Percentiles rank a stretch among this genome's conserved stretches.
phyloP scores from a whole-genome alignment of 768 basidiomycete genomes.

The Mycena galopus region DNA sequence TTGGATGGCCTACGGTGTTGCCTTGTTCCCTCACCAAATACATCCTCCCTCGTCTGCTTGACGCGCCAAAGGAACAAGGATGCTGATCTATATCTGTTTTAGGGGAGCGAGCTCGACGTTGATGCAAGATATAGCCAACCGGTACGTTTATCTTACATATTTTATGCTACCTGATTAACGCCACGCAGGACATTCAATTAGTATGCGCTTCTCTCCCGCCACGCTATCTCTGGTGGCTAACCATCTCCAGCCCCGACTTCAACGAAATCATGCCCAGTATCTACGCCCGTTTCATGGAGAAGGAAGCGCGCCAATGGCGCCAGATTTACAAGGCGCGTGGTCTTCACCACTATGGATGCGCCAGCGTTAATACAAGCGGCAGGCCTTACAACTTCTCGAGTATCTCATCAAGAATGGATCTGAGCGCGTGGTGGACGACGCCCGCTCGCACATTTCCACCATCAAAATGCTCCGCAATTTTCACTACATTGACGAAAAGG shows the following conservation, averaged over 20 bases:
- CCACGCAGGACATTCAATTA: conserved; percentile 93
- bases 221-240: conserved; percentile 10
- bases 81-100: conserved; percentile 18
- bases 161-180: background rate
- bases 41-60: conserved; percentile 1
- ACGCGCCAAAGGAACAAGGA: background rate
- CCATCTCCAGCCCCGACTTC: conserved; percentile 86
- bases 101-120: conserved; percentile 98
- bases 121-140: conserved; percentile 99
- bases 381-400: conserved; percentile 94
- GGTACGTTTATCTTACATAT: conserved; percentile 58
- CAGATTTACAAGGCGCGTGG: conserved; percentile 93
- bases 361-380: background rate
- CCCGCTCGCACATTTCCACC: conserved; percentile 92
- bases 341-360: background rate
- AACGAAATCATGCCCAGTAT: conserved; percentile 99
- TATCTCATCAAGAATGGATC: conserved; percentile 98
- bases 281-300: conserved; percentile 96
- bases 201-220: conserved; percentile 60
- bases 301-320: conserved; percentile 97
- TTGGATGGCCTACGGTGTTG: background rate
- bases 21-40: background rate
- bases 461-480: conserved; percentile 98
- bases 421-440: conserved; percentile 98
- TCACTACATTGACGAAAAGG: conserved; percentile 98